Percentiles rank a stretch among this genome's conserved stretches.
Conservation (phyloP, 2,329 filamentous ascomycete genomes). For the Rhexocercosporidium sp. region DNA sequence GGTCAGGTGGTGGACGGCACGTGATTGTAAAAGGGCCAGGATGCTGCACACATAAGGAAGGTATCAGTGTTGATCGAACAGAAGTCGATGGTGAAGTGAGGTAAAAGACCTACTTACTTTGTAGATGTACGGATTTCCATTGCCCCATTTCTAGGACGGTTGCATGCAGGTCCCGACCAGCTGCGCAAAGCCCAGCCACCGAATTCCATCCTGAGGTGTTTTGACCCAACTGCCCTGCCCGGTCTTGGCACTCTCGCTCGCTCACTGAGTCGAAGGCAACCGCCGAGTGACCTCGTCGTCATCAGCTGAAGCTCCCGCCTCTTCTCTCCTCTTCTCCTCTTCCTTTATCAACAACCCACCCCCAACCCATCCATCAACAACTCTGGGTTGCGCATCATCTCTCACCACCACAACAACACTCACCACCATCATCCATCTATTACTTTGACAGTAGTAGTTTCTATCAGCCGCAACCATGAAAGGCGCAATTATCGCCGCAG, state of each 20-base stretch:
- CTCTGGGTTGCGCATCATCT: constrained; percentile 29
- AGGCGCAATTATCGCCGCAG: constrained; percentile 78
- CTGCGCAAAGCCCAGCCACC: too few species aligned
- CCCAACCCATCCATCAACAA: constrained; percentile 13
- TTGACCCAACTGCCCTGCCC: neutral
- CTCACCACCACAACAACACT: constrained; percentile 10
- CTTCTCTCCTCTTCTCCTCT: neutral
- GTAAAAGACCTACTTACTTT: too few species aligned
- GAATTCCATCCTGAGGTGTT: too few species aligned
- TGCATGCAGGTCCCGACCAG: too few species aligned
- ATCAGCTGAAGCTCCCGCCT: constrained; percentile 7
- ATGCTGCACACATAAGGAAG: too few species aligned
- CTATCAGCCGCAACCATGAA: constrained; percentile 69
- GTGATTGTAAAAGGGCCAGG: neutral
- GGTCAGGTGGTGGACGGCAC: neutral
- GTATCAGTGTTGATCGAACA: neutral
- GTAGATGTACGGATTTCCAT: too few species aligned
- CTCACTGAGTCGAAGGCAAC: constrained; percentile 8
- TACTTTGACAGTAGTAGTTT: constrained; percentile 37
- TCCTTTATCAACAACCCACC: constrained; percentile 29
- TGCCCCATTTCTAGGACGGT: too few species aligned
- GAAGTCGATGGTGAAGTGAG: too few species aligned
- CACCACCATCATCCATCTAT: constrained; percentile 22
- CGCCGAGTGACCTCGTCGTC: constrained; percentile 6
- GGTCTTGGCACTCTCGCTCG: too few species aligned